Base-by-base conservation (phyloP, 257 asterid genomes). In the Solanum appendiculatum region DNA sequence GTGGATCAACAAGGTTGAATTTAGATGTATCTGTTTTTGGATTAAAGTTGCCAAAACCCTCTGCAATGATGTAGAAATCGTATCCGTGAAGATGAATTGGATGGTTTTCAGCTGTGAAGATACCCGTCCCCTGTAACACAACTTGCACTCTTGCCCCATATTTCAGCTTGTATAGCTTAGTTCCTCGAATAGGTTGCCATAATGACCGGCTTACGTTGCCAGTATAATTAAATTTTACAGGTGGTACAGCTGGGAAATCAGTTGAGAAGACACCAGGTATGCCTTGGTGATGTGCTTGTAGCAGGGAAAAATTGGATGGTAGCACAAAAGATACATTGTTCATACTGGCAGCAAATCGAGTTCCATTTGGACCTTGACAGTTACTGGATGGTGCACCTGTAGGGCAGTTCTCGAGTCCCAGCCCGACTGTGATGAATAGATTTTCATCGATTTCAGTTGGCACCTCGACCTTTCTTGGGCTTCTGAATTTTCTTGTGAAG, bases 31-130 rank as follows among this genome's bases (percentile, higher is more conserved):
- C 99, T 9, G 18, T 90, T 44, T 81, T 88, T 0, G 96, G 89
- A 54, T 97, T 90, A 63, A 95, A 97, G 74, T 95, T 97, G 7
- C 99, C 99, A 10, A 94, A 95, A 1, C 99, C 99, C 86, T 97
- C 97, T 1, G 96, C 98, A 34, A 95, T n/a, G 4, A 97, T 92
- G 44, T 93, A 97, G 82, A 97, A 97, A 63, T 97, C 98, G 39
- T 94, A 94, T 15, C 99, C 99, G 21, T 97, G 99, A 13, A 97
- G 96, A 91, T 97, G 99, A 23, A 97, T 93, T 2, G 99, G 99
- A 90, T 95, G 99, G 88, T 94, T 93, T 88, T 95, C 98, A 27
- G 94, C 94, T 4, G 95, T 90, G 90, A 97, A 87, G 46, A 97
- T 95, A 75, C 93, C 93, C 20, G 99, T 97, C 34, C 98, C 99